phyloP scores from a whole-genome alignment of 306 rosid species.

The Quercus cerris region DNA sequence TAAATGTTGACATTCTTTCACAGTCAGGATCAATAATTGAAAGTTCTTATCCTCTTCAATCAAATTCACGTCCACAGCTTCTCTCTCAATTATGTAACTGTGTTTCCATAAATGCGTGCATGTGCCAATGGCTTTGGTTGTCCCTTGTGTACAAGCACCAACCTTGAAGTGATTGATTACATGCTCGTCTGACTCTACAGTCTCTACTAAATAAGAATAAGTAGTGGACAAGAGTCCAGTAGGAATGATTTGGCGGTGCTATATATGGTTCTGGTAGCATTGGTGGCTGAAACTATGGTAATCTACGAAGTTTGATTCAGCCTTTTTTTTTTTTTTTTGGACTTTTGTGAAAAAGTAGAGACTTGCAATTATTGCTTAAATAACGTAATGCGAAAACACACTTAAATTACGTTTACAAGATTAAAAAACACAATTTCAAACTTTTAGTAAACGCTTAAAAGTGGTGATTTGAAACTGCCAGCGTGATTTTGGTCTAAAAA shows the following conservation, averaged over 20 bases:
- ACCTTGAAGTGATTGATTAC: background rate
- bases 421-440: too few species aligned
- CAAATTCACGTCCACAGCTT: constrained; percentile 7
- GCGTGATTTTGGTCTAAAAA: too few species aligned
- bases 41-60: background rate
- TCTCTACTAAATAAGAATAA: background rate
- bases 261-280: too few species aligned
- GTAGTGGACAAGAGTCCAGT: background rate
- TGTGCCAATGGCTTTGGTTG: background rate
- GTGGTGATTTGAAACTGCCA: too few species aligned
- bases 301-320: too few species aligned
- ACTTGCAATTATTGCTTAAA: too few species aligned
- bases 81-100: constrained; percentile 6
- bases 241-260: background rate
- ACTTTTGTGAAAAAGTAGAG: too few species aligned
- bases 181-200: background rate
- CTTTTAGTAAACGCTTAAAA: too few species aligned
- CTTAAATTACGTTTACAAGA: too few species aligned
- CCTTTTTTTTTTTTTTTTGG: too few species aligned
- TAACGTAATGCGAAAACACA: too few species aligned
- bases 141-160: background rate
- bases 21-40: background rate
- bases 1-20: background rate
- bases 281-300: background rate
- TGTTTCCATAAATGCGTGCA: background rate